Evolutionary conservation across 768 basidiomycete species (phyloP).

Genomic region (Tylopilus sp.): DNA sequence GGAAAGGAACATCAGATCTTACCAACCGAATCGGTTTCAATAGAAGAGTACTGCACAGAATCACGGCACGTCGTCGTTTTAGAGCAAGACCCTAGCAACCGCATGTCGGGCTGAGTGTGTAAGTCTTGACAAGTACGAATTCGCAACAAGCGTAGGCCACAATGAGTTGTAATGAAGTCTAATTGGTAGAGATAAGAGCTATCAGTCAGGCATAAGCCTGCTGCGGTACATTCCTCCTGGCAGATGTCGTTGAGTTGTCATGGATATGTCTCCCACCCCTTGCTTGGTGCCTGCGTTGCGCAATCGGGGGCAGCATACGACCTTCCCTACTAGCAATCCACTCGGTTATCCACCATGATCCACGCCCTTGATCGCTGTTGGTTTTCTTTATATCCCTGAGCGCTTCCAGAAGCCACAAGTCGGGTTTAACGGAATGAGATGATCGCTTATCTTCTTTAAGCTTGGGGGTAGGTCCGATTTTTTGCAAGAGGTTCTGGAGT

Average conservation of each 20-base stretch:
- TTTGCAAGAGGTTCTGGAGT: constrained; percentile 33
- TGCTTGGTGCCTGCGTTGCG: constrained; percentile 14
- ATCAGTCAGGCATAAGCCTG: constrained; percentile 4
- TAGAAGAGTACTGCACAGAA: neutral
- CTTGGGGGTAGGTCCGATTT: constrained; percentile 14
- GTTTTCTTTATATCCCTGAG: constrained; percentile 35
- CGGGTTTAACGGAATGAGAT: constrained; percentile 30
- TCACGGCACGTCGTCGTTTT: neutral
- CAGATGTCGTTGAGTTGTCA: neutral
- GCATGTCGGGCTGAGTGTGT: neutral
- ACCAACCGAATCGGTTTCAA: neutral
- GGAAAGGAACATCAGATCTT: neutral
- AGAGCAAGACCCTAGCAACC: neutral
- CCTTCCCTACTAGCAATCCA: constrained; percentile 25
- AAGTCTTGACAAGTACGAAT: neutral
- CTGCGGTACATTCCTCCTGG: neutral
- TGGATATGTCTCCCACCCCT: constrained; percentile 3
- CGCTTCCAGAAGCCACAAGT: constrained; percentile 37
- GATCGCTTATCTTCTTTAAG: constrained; percentile 26
- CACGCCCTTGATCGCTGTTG: constrained; percentile 28
- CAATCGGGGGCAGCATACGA: constrained; percentile 17
- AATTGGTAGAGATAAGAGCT: neutral
- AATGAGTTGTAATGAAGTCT: neutral
- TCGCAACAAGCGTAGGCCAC: neutral
- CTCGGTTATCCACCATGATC: constrained; percentile 26